Evolutionary conservation across 1,139 yeast genomes (phyloP), one percentile per base, ranked within the genome.

Genomic region (Candida albicans): DNA sequence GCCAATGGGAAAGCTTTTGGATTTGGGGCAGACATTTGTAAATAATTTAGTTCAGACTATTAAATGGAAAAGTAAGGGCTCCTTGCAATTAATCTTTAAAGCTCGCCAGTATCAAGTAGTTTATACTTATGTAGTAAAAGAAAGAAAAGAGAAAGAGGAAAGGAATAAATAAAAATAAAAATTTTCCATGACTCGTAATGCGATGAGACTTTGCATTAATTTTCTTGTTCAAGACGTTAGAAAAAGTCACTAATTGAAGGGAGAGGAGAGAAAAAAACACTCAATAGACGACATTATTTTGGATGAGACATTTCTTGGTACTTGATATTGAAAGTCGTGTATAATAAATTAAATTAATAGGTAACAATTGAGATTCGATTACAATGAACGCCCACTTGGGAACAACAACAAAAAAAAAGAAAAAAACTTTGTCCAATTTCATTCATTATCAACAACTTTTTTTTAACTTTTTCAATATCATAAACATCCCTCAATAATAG

Each of bases 1-100:
- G 99, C 98, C 67, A 95, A 82, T 67, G 99, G 99, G 78, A 95
- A 95, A 55, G 99, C 99, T 72, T 86, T 87, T 69, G 95, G 95
- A 79, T 87, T 86, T 74, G 90, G 89, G 58, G 89, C 81, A 64
- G 87, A 79, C 85, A 78, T 80, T 39, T 35, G 52, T 22, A 28
- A 14, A 28, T 27, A 25, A 15, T 10, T 35, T 14, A 18, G 22
- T 15, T 43, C 22, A 25, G 26, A 37, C n/a, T 27, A 27, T 27
- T 18, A 18, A 18, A 18, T 18, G 22, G 22, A 5, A 18, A 18
- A 18, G n/a, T 18, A 18, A 18, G 22, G 86, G 93, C 81, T 85
- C 93, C 93, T 85, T 72, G 78, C 78, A 62, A 56, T 57, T 42
- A 35, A 32, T 33, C 5, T 24, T 31, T 68, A 44, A 45, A 52